Base-by-base conservation (phyloP, 352 stramenopile genomes). In the Pythium oligandrum region DNA sequence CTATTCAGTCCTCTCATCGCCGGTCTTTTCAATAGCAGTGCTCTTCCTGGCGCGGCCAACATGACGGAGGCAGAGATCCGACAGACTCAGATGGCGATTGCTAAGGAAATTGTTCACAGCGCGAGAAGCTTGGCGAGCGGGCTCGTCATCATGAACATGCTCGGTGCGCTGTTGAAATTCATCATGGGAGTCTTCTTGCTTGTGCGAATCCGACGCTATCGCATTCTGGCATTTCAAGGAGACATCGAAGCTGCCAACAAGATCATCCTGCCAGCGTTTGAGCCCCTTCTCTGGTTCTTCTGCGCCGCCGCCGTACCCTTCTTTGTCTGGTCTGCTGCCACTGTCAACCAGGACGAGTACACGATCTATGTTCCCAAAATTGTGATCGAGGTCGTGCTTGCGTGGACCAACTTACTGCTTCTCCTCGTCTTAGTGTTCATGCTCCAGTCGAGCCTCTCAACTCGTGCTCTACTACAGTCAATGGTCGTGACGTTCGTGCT, bases 391-490 rank as follows among this genome's bases (percentile, higher is more conserved):
- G 47, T 53, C 3, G 77, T 71, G 34, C 87, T 83, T 61, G 66
- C 74, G 11, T 78, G 72, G 6, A 55, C 72, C 1, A 59, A 83
- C 6, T 90, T 93, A 44, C 61, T 86, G 26, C 60, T 87, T 11
- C 63, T 86, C 34, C 69, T 86, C n/a, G 60, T 77, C 30, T 59
- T 86, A 36, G 48, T 93, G 8, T 90, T 81, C 57, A 78, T 90
- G 51, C 57, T 74, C 1, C 78, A 89, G 44, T 65, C 65, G 48
- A 83, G 71, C 12, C 71, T 90, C 32, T 83, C 82, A 5, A 58
- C 52, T 0, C 68, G 66, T 8, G 74, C 82, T 1, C 64, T 92
- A 43, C 36, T 60, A 7, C 66, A 72, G 26, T 68, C 75, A 4
- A 56, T 70, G 11, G 9, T 72, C n/a, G 51, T 80, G n/a, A 72